phyloP scores from a whole-genome alignment of 768 basidiomycete species.

The Tricholoma saponaceum region DNA sequence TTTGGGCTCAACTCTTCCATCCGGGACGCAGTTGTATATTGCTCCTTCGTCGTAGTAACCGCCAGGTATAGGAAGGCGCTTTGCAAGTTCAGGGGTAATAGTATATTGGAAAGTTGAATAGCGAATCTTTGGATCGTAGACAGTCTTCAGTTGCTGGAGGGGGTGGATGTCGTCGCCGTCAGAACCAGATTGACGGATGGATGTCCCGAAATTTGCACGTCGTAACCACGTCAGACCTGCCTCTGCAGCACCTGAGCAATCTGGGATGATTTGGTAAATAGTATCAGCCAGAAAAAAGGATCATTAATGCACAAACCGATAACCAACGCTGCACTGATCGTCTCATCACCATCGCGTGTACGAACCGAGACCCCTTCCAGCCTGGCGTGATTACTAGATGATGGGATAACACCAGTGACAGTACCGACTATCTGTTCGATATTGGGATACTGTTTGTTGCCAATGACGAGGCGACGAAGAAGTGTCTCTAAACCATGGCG shows the following conservation, averaged over 20 bases:
- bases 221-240: constrained; percentile 24
- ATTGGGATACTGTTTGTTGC: constrained; percentile 14
- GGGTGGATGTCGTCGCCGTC: background rate
- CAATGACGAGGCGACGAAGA: constrained; percentile 21
- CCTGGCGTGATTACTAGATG: constrained; percentile 8
- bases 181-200: background rate
- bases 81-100: background rate
- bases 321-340: background rate
- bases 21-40: background rate
- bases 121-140: background rate
- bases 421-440: constrained; percentile 21
- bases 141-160: background rate
- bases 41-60: background rate
- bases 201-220: constrained; percentile 14
- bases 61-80: background rate
- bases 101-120: background rate
- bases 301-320: background rate
- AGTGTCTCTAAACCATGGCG: constrained; percentile 26
- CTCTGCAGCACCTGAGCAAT: constrained; percentile 26
- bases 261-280: constrained; percentile 11
- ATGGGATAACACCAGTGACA: constrained; percentile 19
- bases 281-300: background rate
- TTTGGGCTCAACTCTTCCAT: background rate
- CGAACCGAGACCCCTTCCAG: constrained; percentile 12
- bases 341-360: background rate